phyloP scores from a whole-genome alignment of 164 flowering plant genomes.

The Chimonanthus salicifolius region DNA sequence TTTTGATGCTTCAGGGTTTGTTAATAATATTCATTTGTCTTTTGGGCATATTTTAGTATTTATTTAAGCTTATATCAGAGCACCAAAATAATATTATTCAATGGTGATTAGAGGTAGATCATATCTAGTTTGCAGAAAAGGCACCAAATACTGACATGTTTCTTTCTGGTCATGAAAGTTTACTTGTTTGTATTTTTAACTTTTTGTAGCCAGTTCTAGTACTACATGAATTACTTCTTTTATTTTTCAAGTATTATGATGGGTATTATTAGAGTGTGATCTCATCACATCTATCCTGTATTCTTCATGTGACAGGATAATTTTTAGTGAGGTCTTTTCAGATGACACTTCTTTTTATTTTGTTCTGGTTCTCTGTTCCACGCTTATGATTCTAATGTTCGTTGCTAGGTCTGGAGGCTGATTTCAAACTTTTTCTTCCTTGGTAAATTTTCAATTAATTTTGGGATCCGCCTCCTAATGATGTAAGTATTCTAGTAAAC shows the following conservation, averaged over 20 bases:
- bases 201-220: background rate
- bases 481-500: conserved; percentile 48
- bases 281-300: background rate
- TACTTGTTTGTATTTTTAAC: background rate
- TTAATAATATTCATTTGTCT: too few relatives aligned
- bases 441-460: conserved; percentile 82
- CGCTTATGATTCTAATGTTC: background rate
- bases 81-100: background rate
- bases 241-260: background rate
- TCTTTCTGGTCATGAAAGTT: background rate
- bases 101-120: background rate
- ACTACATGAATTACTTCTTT: too few relatives aligned
- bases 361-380: background rate
- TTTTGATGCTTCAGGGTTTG: background rate
- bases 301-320: background rate
- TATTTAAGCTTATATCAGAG: background rate
- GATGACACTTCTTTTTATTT: background rate
- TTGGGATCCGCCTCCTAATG: conserved; percentile 92
- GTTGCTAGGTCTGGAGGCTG: conserved; percentile 78
- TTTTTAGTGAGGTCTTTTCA: background rate
- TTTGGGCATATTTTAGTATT: background rate
- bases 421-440: conserved; percentile 85
- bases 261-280: background rate
- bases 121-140: background rate
- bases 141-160: background rate